Evolutionary conservation across 106 monocot genomes (phyloP).

Genomic region (Xerophyta viscosa): DNA sequence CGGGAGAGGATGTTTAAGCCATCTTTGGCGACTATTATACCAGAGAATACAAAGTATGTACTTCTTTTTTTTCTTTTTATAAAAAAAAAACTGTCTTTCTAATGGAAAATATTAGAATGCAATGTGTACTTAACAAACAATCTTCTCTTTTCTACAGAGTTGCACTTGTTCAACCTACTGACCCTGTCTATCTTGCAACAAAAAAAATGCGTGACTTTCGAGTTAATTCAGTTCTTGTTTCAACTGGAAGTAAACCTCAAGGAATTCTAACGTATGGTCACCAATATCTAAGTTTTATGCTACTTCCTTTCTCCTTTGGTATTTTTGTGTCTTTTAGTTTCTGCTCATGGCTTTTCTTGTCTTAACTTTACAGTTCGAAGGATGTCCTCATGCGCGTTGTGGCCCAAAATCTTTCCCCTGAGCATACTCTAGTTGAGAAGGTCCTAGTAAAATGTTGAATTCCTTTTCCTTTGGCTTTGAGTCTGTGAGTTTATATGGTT

Average conservation of each 20-base stretch:
- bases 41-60: conserved; percentile 67
- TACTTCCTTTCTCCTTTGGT: too few species aligned
- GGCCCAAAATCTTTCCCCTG: conserved; percentile 79
- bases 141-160: conserved; percentile 34
- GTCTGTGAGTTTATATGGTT: too few species aligned
- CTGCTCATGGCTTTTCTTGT: too few species aligned
- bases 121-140: too few species aligned
- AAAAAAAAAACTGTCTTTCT: too few species aligned
- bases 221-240: conserved; percentile 77
- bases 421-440: too few species aligned
- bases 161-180: conserved; percentile 76
- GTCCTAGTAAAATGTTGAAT: too few species aligned
- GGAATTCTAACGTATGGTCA: conserved; percentile 84
- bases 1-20: conserved; percentile 96
- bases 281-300: background rate
- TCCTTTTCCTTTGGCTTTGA: too few species aligned
- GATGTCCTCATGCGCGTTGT: conserved; percentile 98
- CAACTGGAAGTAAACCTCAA: conserved; percentile 61
- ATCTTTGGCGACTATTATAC: conserved; percentile 71
- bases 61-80: background rate
- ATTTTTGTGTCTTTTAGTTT: too few species aligned
- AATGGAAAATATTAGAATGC: too few species aligned
- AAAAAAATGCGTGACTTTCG: conserved; percentile 86
- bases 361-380: conserved; percentile 47
- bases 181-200: conserved; percentile 82